Evolutionary conservation across 306 rosid species (phyloP).

Genomic region (Begonia masoniana): DNA sequence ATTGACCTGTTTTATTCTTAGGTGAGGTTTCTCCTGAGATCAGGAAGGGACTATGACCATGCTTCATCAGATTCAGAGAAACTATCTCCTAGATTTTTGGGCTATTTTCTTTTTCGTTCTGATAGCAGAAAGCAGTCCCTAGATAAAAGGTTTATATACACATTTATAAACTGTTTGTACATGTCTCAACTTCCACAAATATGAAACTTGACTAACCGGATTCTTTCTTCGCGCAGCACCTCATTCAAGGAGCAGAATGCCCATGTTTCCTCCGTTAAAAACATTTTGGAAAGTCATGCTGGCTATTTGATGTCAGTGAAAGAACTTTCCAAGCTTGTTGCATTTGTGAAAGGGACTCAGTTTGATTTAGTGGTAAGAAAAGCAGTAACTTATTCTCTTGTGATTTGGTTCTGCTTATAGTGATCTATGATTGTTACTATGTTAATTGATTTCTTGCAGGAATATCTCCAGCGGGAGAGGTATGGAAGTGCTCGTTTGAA

Average conservation of each 20-base stretch:
- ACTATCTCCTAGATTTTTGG: conserved; percentile 81
- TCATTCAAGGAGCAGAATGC: conserved; percentile 88
- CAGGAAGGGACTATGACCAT: conserved; percentile 81
- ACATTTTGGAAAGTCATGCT: conserved; percentile 87
- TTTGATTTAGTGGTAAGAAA: conserved; percentile 87
- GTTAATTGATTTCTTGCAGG: conserved; percentile 28
- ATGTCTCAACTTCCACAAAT: conserved; percentile 4
- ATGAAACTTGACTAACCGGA: conserved; percentile 13
- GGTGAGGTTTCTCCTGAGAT: conserved; percentile 97
- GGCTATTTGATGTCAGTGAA: conserved; percentile 89
- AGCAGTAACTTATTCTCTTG: neutral
- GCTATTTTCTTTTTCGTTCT: conserved; percentile 77
- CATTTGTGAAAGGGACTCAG: conserved; percentile 94
- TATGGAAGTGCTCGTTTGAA: conserved; percentile 80
- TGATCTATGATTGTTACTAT: neutral
- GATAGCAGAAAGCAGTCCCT: conserved; percentile 48
- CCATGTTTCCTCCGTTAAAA: conserved; percentile 74
- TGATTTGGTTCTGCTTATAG: neutral
- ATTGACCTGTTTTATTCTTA: conserved; percentile 19
- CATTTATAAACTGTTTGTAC: conserved; percentile 6
- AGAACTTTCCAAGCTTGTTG: conserved; percentile 95
- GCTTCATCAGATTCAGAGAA: conserved; percentile 53
- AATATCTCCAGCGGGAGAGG: conserved; percentile 87
- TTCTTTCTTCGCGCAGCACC: conserved; percentile 32
- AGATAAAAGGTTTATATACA: conserved; percentile 48